Evolutionary conservation across 1,139 yeast species (phyloP).

Genomic region (Zygosaccharomyces sapae): DNA sequence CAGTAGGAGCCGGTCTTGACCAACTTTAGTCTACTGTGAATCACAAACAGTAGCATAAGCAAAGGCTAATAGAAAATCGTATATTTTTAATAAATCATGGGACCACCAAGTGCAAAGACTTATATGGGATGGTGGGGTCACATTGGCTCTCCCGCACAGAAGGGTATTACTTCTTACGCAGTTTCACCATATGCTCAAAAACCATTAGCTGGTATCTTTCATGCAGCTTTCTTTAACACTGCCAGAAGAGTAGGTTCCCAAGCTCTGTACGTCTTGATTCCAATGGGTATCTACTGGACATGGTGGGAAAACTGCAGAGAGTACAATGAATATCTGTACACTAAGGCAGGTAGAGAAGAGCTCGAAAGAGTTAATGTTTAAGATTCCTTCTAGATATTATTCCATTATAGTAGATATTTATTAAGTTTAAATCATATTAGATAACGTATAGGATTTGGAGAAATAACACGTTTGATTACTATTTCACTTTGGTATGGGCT

Average conservation of each 20-base stretch:
- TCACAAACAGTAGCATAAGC: background rate
- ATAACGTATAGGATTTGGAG: background rate
- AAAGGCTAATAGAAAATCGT: background rate
- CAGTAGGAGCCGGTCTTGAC: background rate
- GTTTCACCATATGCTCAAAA: constrained; percentile 92
- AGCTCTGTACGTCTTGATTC: constrained; percentile 71
- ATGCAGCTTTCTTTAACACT: constrained; percentile 86
- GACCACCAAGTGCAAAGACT: constrained; percentile 69
- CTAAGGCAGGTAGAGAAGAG: constrained; percentile 97
- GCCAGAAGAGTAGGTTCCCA: constrained; percentile 93
- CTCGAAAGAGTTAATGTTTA: constrained; percentile 74
- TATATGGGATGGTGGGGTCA: constrained; percentile 99
- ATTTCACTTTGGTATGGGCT: background rate
- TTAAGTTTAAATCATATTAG: background rate
- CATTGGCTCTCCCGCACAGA: constrained; percentile 80
- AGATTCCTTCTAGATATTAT: no score
- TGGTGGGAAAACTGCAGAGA: constrained; percentile 86
- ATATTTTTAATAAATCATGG: constrained; percentile 34
- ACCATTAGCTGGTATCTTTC: constrained; percentile 82
- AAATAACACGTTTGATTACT: background rate
- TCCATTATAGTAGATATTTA: background rate
- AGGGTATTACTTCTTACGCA: constrained; percentile 77
- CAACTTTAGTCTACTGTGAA: background rate
- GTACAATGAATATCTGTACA: constrained; percentile 90
- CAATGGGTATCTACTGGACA: constrained; percentile 76